A percentile compares a stretch with the other conserved stretches of the same genome.
Evolutionary conservation across 306 rosid species (phyloP).

Genomic region (Rosa persica): DNA sequence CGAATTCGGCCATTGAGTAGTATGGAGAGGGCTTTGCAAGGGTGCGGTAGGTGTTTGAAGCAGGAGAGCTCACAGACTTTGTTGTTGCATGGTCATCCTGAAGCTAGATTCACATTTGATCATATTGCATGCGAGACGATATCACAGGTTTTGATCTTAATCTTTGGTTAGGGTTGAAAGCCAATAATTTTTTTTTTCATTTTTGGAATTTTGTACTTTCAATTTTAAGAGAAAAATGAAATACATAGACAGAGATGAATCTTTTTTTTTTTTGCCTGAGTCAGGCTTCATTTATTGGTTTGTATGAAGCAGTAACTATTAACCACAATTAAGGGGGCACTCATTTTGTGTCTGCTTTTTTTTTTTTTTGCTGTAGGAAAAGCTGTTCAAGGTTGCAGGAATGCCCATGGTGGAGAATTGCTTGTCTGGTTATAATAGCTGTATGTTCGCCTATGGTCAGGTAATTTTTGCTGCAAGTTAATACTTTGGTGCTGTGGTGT

Average conservation of each 20-base stretch:
- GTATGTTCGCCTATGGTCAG: slow-evolving; percentile 99
- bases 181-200: no score
- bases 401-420: slow-evolving; percentile 98
- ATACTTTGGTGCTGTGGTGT: slow-evolving; percentile 12
- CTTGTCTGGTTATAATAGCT: slow-evolving; percentile 93
- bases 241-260: not conserved
- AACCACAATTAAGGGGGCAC: not conserved
- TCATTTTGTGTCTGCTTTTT: slow-evolving; percentile 15
- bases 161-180: not conserved
- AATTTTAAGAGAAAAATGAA: not conserved
- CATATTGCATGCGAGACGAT: slow-evolving; percentile 78
- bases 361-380: slow-evolving; percentile 58
- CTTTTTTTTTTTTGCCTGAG: not conserved
- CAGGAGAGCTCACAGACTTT: slow-evolving; percentile 75
- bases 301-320: not conserved
- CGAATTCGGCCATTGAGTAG: slow-evolving; percentile 78
- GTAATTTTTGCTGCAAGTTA: slow-evolving; percentile 34
- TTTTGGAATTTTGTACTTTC: not conserved
- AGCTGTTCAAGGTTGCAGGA: slow-evolving; percentile 80
- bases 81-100: slow-evolving; percentile 95
- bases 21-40: slow-evolving; percentile 70
- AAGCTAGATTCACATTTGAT: slow-evolving; percentile 90
- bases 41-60: slow-evolving; percentile 70
- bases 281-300: not conserved
- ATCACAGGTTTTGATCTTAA: slow-evolving; percentile 57